A percentile compares a stretch with the other conserved stretches of the same genome.
Evolutionary conservation across 805 yeast species (phyloP).

Genomic region (Cyberlindnera maritima): DNA sequence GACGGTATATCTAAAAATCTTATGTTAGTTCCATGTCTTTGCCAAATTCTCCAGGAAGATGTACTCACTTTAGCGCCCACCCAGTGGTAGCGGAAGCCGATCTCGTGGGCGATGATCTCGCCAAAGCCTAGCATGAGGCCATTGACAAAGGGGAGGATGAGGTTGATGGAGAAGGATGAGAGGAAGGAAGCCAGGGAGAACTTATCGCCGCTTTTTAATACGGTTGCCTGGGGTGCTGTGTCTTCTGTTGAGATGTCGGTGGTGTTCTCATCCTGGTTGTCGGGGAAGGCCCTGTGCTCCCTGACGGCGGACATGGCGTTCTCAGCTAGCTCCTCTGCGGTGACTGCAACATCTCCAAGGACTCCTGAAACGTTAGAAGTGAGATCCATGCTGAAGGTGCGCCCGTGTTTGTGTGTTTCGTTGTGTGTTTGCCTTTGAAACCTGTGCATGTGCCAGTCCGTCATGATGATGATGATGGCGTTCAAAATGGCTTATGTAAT

Average conservation of each 20-base stretch:
- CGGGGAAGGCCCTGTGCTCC: constrained; percentile 1
- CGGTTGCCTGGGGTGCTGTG: not conserved
- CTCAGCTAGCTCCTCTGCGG: constrained; percentile 6
- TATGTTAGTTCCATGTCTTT: constrained; percentile 7
- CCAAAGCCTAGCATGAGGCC: constrained; percentile 97
- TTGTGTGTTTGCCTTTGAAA: too few relatives aligned
- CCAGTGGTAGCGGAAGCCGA: constrained; percentile 81
- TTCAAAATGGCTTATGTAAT: too few relatives aligned
- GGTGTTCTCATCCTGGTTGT: not conserved
- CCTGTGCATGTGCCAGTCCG: too few relatives aligned
- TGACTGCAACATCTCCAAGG: constrained; percentile 1
- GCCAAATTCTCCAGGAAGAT: not conserved
- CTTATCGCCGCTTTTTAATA: not conserved
- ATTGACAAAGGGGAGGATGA: constrained; percentile 82
- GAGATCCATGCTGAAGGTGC: constrained; percentile 8
- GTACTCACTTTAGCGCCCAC: constrained; percentile 58
- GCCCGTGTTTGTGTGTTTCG: not conserved
- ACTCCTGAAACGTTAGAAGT: constrained; percentile 1
- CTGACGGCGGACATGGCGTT: not conserved
- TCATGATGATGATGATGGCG: too few relatives aligned
- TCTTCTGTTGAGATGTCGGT: not conserved
- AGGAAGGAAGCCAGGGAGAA: constrained; percentile 7
- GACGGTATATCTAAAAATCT: constrained; percentile 30
- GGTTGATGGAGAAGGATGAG: constrained; percentile 58
- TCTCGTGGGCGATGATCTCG: constrained; percentile 89